phyloP scores from a whole-genome alignment of 2,329 filamentous ascomycete species.

The Penicillium palitans region DNA sequence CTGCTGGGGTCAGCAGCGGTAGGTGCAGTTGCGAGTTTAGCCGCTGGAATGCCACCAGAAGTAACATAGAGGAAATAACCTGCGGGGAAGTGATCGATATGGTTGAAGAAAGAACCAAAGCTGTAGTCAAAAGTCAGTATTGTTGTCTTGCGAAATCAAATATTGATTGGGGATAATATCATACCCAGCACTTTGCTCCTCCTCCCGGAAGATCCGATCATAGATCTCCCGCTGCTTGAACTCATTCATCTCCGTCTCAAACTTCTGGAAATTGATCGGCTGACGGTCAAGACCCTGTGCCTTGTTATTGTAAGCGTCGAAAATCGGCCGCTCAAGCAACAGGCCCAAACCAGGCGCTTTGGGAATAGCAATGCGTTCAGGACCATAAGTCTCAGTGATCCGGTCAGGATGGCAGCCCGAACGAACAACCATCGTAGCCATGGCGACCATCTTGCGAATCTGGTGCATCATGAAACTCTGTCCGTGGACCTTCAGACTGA shows the following conservation, averaged over 20 bases:
- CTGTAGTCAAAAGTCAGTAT: constrained; percentile 41
- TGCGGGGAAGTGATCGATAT: constrained; percentile 71
- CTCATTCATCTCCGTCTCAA: constrained; percentile 73
- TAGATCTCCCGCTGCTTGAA: constrained; percentile 96
- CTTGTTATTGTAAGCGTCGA: constrained; percentile 81
- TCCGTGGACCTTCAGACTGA: constrained; percentile 92
- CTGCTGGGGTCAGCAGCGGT: constrained; percentile 7
- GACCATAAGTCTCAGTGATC: constrained; percentile 72
- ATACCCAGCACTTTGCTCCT: constrained; percentile 83
- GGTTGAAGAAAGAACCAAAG: constrained; percentile 76
- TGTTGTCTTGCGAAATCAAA: neutral
- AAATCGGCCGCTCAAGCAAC: constrained; percentile 85
- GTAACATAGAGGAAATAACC: constrained; percentile 75
- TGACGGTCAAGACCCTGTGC: constrained; percentile 65
- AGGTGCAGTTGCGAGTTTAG: constrained; percentile 43
- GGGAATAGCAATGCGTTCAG: constrained; percentile 77
- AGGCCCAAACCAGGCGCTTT: constrained; percentile 90
- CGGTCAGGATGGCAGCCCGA: constrained; percentile 73
- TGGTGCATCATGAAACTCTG: constrained; percentile 99
- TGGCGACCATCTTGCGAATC: constrained; percentile 98
- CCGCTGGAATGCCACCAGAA: constrained; percentile 65
- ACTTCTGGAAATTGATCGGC: constrained; percentile 75
- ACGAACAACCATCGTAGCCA: constrained; percentile 80
- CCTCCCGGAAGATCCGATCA: constrained; percentile 82
- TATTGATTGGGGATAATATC: constrained; percentile 41